Evolutionary conservation across 2,329 filamentous ascomycete species (phyloP).

Genomic region (Balansia obtecta): DNA sequence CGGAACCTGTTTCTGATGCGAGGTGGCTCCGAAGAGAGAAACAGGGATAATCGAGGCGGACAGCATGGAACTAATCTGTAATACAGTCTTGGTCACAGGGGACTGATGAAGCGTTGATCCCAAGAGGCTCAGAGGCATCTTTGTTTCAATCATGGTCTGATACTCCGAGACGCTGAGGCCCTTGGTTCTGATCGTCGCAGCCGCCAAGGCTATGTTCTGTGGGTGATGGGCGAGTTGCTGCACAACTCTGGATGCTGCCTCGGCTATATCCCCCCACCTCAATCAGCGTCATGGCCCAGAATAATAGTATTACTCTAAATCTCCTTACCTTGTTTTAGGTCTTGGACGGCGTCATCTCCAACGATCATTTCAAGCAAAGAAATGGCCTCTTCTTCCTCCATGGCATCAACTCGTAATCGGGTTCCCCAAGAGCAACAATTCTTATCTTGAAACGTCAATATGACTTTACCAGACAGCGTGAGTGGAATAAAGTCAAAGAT

Average conservation of each 20-base stretch:
- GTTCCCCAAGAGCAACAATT: slow-evolving; percentile 13
- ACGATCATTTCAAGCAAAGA: slow-evolving; percentile 8
- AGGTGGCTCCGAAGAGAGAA: slow-evolving; percentile 8
- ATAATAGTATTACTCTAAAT: background rate
- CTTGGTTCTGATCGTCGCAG: slow-evolving; percentile 13
- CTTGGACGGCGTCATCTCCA: slow-evolving; percentile 2
- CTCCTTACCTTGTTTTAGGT: slow-evolving; percentile 8
- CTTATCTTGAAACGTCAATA: slow-evolving; percentile 13
- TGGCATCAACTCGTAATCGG: slow-evolving; percentile 10
- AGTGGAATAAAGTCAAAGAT: slow-evolving; percentile 15
- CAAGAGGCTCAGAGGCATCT: slow-evolving; percentile 6
- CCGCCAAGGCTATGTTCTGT: slow-evolving; percentile 11
- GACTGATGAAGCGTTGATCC: slow-evolving; percentile 14
- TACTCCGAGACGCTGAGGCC: slow-evolving; percentile 9
- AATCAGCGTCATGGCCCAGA: background rate
- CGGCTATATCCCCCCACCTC: slow-evolving; percentile 1
- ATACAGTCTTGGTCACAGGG: slow-evolving; percentile 11
- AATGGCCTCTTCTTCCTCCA: slow-evolving; percentile 11
- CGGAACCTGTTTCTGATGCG: slow-evolving; percentile 7
- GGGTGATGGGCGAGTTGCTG: slow-evolving; percentile 11
- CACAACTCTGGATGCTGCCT: slow-evolving; percentile 10
- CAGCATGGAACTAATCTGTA: slow-evolving; percentile 16
- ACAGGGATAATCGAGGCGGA: slow-evolving; percentile 12
- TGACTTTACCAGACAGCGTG: slow-evolving; percentile 13
- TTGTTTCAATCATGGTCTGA: slow-evolving; percentile 5